Evolutionary conservation across 371 early-diverging fungal species (phyloP).

Genomic region (Catenaria anguillulae): DNA sequence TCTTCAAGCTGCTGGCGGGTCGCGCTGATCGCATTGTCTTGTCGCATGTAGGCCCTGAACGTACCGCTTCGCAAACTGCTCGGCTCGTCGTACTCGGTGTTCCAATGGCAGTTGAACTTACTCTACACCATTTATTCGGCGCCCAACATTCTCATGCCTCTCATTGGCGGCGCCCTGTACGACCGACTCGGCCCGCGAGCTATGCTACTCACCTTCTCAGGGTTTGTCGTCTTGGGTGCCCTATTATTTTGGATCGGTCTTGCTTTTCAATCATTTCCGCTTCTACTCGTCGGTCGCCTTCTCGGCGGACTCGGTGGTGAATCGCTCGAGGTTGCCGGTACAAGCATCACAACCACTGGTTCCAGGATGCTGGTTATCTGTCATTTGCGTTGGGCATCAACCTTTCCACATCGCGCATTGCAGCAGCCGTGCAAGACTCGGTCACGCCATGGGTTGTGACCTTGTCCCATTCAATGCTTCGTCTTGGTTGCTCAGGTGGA

Average conservation of each 20-base stretch:
- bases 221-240: constrained; percentile 45
- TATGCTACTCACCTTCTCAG: constrained; percentile 36
- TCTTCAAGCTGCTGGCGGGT: too few relatives aligned
- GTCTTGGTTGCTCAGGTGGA: constrained; percentile 11
- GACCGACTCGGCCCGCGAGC: constrained; percentile 31
- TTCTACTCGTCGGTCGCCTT: constrained; percentile 44
- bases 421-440: constrained; percentile 45
- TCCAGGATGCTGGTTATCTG: constrained; percentile 26
- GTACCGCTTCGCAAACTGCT: constrained; percentile 35
- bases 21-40: too few relatives aligned
- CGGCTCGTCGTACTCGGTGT: constrained; percentile 33
- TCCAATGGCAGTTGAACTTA: constrained; percentile 47
- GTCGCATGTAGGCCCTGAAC: constrained; percentile 55
- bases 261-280: constrained; percentile 19
- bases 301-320: constrained; percentile 60
- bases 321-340: constrained; percentile 45
- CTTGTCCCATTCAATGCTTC: neutral
- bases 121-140: constrained; percentile 56
- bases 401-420: constrained; percentile 39
- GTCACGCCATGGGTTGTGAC: constrained; percentile 34
- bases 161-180: constrained; percentile 42
- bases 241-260: constrained; percentile 44
- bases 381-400: constrained; percentile 45
- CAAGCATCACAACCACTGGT: constrained; percentile 41
- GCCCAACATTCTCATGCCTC: constrained; percentile 59